A percentile compares a stretch with the other conserved stretches of the same genome.
These are phyloP conservation scores for Lactarius psammicola DNA, from an alignment of 768 basidiomycete species.

Conservation along the genomic window DNA sequence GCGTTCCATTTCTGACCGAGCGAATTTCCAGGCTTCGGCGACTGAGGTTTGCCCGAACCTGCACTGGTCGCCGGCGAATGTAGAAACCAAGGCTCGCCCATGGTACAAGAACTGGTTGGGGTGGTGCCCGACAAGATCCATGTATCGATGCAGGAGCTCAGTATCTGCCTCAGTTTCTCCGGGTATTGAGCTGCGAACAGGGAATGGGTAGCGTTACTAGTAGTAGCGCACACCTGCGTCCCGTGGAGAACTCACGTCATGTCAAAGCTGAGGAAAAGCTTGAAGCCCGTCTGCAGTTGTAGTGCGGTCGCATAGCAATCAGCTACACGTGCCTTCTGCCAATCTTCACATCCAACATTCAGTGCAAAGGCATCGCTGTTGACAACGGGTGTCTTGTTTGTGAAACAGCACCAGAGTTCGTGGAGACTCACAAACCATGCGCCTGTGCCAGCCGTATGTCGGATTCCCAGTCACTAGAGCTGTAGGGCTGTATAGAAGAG, in stretches of 20 bases:
- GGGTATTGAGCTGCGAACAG: conserved; percentile 36
- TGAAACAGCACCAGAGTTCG: neutral
- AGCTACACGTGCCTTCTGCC: conserved; percentile 30
- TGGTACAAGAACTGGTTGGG: conserved; percentile 36
- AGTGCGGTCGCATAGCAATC: conserved; percentile 51
- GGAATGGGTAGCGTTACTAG: neutral
- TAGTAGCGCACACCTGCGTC: neutral
- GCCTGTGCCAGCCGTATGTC: conserved; percentile 20
- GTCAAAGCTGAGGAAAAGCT: conserved; percentile 41
- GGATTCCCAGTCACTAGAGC: neutral
- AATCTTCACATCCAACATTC: conserved; percentile 33
- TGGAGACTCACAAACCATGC: conserved; percentile 11
- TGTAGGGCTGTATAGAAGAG: conserved; percentile 2
- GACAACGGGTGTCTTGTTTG: neutral
- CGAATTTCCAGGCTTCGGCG: conserved; percentile 34
- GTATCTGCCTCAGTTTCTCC: conserved; percentile 25
- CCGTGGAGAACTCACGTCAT: conserved; percentile 34
- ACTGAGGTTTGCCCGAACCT: conserved; percentile 34
- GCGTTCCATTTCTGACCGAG: conserved; percentile 31
- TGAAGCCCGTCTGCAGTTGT: conserved; percentile 38
- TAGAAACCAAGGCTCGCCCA: conserved; percentile 37
- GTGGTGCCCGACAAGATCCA: conserved; percentile 34
- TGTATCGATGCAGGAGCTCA: conserved; percentile 31
- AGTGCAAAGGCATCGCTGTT: conserved; percentile 24
- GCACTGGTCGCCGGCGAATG: conserved; percentile 41